Percentiles rank a stretch among this genome's conserved stretches.
Conservation (phyloP, 768 basidiomycete genomes). For the Leccinellum albellum region DNA sequence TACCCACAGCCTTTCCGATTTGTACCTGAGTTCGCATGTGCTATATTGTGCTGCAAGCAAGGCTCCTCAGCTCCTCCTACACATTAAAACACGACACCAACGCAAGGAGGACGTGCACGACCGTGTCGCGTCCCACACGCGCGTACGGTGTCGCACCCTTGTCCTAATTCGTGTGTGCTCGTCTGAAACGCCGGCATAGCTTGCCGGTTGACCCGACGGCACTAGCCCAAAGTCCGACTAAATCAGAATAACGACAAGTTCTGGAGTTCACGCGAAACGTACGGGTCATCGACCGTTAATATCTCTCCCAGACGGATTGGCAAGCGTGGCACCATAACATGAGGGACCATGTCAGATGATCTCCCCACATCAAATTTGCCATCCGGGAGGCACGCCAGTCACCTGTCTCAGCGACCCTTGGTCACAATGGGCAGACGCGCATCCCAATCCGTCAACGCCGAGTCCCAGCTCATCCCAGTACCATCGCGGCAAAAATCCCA, state of each 20-base stretch:
- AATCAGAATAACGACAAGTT: constrained; percentile 21
- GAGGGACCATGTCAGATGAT: constrained; percentile 19
- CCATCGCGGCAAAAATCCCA: constrained; percentile 78
- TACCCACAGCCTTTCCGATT: constrained; percentile 16
- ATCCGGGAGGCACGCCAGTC: constrained; percentile 14
- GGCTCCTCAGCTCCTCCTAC: neutral
- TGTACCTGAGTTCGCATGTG: constrained; percentile 16
- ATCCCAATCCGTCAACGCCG: constrained; percentile 1
- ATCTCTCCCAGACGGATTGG: constrained; percentile 5
- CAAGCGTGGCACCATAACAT: constrained; percentile 11
- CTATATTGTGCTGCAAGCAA: neutral
- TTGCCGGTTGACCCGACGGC: constrained; percentile 16
- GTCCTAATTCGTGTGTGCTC: constrained; percentile 1
- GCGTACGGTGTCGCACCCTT: neutral
- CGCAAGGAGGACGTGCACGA: constrained; percentile 4
- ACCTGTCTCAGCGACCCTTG: constrained; percentile 2
- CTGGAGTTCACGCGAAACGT: constrained; percentile 27
- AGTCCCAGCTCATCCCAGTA: constrained; percentile 40
- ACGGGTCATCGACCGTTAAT: constrained; percentile 14
- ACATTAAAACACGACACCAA: constrained; percentile 14
- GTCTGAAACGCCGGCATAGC: constrained; percentile 12
- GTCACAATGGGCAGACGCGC: constrained; percentile 7
- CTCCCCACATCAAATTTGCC: constrained; percentile 21
- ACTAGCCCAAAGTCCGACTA: constrained; percentile 21
- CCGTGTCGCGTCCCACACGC: neutral